These are phyloP conservation scores for Diaporthe ilicicola DNA, from an alignment of 2,329 filamentous ascomycete genomes.

Conservation along the genomic window DNA sequence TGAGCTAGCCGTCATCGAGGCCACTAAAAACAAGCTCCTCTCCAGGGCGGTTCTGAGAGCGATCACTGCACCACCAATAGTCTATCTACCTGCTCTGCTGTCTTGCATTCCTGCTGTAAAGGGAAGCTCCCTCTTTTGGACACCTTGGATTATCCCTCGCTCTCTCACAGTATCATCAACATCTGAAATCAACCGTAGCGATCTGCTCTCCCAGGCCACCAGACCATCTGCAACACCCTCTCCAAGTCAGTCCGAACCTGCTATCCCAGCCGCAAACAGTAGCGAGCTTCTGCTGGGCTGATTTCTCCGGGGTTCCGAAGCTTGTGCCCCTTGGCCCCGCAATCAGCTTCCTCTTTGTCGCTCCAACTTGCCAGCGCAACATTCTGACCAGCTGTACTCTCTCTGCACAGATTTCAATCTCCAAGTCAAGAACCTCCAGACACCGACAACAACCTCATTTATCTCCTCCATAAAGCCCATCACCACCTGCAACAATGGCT, in stretches of 20 bases:
- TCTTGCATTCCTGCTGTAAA: not conserved
- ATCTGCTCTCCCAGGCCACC: not conserved
- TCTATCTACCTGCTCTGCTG: not conserved
- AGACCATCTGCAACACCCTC: not conserved
- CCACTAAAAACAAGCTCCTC: conserved; percentile 19
- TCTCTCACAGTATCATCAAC: not conserved
- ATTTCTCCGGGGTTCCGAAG: conserved; percentile 21
- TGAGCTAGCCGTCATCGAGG: conserved; percentile 7
- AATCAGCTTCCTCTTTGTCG: conserved; percentile 24
- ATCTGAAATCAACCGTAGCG: not conserved
- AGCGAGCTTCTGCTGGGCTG: not conserved
- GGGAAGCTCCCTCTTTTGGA: not conserved
- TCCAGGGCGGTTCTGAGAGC: not conserved
- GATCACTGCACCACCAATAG: not conserved
- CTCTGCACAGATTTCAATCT: conserved; percentile 9
- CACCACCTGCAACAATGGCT: conserved; percentile 65
- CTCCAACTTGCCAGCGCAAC: conserved; percentile 21
- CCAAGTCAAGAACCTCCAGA: conserved; percentile 22
- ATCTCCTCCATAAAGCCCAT: conserved; percentile 25
- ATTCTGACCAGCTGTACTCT: conserved; percentile 31
- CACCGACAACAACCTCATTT: conserved; percentile 32
- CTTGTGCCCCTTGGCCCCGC: conserved; percentile 30
- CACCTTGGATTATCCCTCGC: conserved; percentile 1
- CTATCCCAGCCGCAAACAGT: conserved; percentile 5
- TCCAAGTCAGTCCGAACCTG: conserved; percentile 11